Conservation (phyloP, 2,329 filamentous ascomycete genomes). For the Ceratocystis colombiana region DNA sequence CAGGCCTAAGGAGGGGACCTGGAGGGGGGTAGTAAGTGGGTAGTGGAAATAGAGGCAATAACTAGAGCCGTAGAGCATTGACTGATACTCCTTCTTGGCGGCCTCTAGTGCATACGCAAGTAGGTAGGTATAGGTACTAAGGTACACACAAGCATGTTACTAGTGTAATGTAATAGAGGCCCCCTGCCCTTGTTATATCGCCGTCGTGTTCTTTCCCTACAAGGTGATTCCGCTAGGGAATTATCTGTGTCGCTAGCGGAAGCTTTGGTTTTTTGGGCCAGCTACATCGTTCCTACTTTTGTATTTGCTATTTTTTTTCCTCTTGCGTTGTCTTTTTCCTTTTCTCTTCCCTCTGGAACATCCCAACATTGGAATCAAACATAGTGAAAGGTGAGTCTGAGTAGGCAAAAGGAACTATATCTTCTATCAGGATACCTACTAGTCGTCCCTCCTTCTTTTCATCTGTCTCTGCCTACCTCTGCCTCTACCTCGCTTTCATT, state of each 20-base stretch:
- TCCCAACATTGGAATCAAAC: background rate
- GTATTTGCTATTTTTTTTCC: slow-evolving; percentile 3
- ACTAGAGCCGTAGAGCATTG: background rate
- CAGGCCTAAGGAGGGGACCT: background rate
- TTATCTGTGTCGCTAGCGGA: background rate
- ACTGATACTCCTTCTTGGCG: background rate
- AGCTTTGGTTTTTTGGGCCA: slow-evolving; percentile 9
- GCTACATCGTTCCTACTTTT: slow-evolving; percentile 5
- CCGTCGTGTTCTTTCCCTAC: slow-evolving; percentile 10
- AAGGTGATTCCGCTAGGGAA: background rate
- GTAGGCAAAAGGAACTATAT: background rate
- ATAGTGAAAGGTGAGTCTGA: background rate
- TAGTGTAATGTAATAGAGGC: background rate
- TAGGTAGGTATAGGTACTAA: background rate
- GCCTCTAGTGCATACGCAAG: background rate
- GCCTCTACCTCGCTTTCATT: background rate
- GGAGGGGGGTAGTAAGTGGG: background rate
- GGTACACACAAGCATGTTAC: background rate
- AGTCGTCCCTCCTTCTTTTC: background rate
- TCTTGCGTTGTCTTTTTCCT: background rate
- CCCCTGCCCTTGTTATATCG: slow-evolving; percentile 3
- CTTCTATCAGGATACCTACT: background rate
- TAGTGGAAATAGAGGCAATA: background rate
- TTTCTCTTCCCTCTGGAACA: background rate
- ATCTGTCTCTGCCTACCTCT: background rate